Base-by-base conservation (phyloP, 805 yeast species). In the Myxozyma kluyveri region DNA sequence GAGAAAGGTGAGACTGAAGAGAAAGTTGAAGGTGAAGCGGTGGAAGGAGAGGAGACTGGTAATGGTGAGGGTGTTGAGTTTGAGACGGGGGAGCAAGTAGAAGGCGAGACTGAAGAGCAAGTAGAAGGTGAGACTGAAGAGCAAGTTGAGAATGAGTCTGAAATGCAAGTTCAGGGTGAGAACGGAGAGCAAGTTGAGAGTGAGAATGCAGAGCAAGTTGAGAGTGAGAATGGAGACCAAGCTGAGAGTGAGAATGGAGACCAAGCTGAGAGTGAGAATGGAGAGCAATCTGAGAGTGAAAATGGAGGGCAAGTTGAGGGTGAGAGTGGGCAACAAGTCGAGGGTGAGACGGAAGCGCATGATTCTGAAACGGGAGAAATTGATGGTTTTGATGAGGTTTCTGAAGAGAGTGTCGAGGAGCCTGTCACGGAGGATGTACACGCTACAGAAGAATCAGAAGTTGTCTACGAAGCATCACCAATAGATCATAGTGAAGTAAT, bases 21-120 rank as follows among this genome's bases (percentile, higher is more conserved):
- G 24, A 27, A 49, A 12, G 45, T 2, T 41, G 47, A 31, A 18
- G 46, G 4, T 33, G 38, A 36, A 26, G 43, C 27, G 21, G 12
- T 38, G 33, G 33, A 29, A 29, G 33, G 33, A 29, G 14, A 14
- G 9, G 12, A 29, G 14, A 14, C 14, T 29, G 33, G 33, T 9
- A 14, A 29, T 9, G 33, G 33, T 29, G 33, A 29, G 33, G 33
- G 21, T n/a, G 21, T 24, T 5, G 35, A 17, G 21, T 17, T 24
- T 26, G 45, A 40, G 32, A 5, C 31, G 35, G 42, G 17, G 22
- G 48, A 18, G n/a, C 17, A 23, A 19, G 43, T 37, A 31, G 42
- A 42, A 35, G 37, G 27, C 24, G 27, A 48, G 29, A 36, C 29
- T 5, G 29, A 10, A 22, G 12, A 41, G 42, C 44, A 12, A 10